phyloP scores from a whole-genome alignment of 768 basidiomycete species.

The Mycena capillaripes region DNA sequence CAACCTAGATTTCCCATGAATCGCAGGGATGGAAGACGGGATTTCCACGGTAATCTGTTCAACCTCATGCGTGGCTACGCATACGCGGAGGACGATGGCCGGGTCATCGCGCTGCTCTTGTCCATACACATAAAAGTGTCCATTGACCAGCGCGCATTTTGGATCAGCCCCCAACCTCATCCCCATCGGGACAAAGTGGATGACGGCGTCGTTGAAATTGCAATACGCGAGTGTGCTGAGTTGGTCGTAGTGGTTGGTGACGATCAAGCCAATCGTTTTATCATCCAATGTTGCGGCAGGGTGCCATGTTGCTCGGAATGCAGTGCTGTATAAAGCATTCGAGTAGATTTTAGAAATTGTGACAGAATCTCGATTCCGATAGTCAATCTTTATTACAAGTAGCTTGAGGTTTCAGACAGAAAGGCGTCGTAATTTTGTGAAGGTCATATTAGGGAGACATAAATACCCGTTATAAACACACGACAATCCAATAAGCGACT shows the following conservation, averaged over 20 bases:
- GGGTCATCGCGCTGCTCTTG: no score
- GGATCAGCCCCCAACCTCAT: not conserved
- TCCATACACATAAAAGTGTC: no score
- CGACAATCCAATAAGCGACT: slow-evolving; percentile 2
- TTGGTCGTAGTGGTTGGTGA: not conserved
- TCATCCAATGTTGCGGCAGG: not conserved
- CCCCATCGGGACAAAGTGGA: not conserved
- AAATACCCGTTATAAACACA: not conserved
- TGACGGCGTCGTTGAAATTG: not conserved
- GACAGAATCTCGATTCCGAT: not conserved
- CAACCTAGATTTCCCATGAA: no score
- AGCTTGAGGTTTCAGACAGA: not conserved
- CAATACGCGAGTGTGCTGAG: slow-evolving; percentile 6
- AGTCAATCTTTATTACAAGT: not conserved
- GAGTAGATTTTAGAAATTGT: not conserved
- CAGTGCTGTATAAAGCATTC: not conserved
- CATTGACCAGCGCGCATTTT: not conserved
- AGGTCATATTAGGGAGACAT: no score
- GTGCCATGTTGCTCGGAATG: not conserved
- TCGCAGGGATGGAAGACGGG: no score
- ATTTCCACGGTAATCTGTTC: no score
- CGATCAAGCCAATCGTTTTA: slow-evolving; percentile 2
- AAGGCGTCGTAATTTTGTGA: no score
- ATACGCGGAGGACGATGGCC: no score
- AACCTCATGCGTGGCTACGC: no score